Percentiles rank a stretch among this genome's conserved stretches.
Conservation (phyloP, 2,329 filamentous ascomycete genomes). For the Exutisphaerella laricina region DNA sequence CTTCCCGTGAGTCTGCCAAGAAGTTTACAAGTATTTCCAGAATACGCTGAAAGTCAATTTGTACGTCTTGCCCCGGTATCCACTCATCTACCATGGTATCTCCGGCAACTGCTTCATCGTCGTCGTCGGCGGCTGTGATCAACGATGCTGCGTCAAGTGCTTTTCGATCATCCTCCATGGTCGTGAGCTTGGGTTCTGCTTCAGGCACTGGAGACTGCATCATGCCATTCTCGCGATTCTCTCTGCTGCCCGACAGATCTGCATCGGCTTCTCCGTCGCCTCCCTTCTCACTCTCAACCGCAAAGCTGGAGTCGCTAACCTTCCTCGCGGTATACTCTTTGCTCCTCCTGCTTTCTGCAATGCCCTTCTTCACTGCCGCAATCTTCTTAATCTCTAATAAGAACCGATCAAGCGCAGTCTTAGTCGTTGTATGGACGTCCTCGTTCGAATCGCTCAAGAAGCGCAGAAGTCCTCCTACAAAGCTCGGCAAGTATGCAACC, state of each 20-base stretch:
- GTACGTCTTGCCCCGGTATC: slow-evolving; percentile 94
- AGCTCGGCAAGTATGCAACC: slow-evolving; percentile 86
- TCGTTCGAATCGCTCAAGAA: slow-evolving; percentile 87
- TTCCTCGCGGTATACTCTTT: slow-evolving; percentile 42
- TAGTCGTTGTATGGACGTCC: slow-evolving; percentile 92
- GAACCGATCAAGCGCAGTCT: slow-evolving; percentile 82
- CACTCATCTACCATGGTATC: slow-evolving; percentile 72
- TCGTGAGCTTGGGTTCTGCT: slow-evolving; percentile 1
- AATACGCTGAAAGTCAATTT: slow-evolving; percentile 87
- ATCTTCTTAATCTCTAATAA: slow-evolving; percentile 92
- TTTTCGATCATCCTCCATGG: slow-evolving; percentile 34
- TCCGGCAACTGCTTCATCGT: slow-evolving; percentile 37
- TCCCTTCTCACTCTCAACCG: slow-evolving; percentile 34
- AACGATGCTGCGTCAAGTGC: slow-evolving; percentile 53
- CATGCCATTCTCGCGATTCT: slow-evolving; percentile 19
- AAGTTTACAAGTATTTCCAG: slow-evolving; percentile 87
- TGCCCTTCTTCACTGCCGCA: slow-evolving; percentile 82
- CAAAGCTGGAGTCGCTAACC: slow-evolving; percentile 22
- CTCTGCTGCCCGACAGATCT: slow-evolving; percentile 17
- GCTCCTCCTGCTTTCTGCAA: slow-evolving; percentile 74
- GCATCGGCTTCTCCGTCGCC: slow-evolving; percentile 40
- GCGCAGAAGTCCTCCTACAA: slow-evolving; percentile 80
- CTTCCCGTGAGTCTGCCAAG: slow-evolving; percentile 75
- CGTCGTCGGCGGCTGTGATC: slow-evolving; percentile 46
- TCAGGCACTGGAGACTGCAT: slow-evolving; percentile 12